Conservation (phyloP, 2,329 filamentous ascomycete species). For the Magnaporthales sp. region DNA sequence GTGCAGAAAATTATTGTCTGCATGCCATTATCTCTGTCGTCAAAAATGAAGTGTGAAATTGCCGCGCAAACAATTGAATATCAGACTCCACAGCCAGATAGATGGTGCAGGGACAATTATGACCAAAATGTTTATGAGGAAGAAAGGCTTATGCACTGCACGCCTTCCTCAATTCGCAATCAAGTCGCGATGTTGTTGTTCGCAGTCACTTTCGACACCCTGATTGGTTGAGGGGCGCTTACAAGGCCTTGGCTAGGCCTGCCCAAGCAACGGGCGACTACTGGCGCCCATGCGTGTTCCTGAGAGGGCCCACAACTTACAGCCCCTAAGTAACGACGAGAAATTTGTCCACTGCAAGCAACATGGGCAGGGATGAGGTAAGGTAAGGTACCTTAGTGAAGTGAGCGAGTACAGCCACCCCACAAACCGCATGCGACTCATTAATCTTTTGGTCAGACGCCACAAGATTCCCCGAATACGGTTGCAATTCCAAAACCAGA, state of each 20-base stretch:
- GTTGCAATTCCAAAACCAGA: background rate
- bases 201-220: slow-evolving; percentile 1
- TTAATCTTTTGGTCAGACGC: background rate
- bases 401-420: background rate
- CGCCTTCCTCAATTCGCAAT: slow-evolving; percentile 18
- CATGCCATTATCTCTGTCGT: background rate
- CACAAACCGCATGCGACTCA: background rate
- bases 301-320: background rate
- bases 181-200: slow-evolving; percentile 32
- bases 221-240: slow-evolving; percentile 25
- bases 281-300: slow-evolving; percentile 9
- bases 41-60: background rate
- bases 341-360: slow-evolving; percentile 5
- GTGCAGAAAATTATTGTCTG: background rate
- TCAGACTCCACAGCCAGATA: background rate
- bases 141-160: background rate
- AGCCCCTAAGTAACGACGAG: slow-evolving; percentile 1
- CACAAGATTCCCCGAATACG: slow-evolving; percentile 2
- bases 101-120: background rate
- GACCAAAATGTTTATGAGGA: background rate
- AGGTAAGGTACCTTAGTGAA: background rate
- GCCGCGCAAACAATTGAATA: background rate
- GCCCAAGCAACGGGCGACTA: slow-evolving; percentile 25
- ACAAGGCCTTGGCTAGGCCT: slow-evolving; percentile 17
- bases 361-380: background rate